Conservation (phyloP, 257 asterid genomes). For the Nicotiana attenuata region DNA sequence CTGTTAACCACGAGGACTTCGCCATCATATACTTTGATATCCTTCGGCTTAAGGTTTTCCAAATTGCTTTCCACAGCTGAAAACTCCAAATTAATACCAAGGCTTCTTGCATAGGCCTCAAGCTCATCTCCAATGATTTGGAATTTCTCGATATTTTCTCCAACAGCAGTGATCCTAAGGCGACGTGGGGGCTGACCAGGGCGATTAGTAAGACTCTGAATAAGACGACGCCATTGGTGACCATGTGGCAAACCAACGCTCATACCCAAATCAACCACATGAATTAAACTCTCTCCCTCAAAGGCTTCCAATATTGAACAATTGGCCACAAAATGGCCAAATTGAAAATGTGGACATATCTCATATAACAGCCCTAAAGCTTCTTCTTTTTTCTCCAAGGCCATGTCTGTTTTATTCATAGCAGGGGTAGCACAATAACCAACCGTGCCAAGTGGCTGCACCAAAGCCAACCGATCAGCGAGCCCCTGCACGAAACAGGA, state of each 20-base stretch:
- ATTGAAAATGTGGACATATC: constrained; percentile 56
- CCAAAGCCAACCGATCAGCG: constrained; percentile 54
- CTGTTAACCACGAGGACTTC: constrained; percentile 68
- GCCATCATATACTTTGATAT: constrained; percentile 36
- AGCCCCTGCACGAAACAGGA: constrained; percentile 74
- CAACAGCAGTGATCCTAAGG: constrained; percentile 55
- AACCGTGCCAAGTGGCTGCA: constrained; percentile 67
- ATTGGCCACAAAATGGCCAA: constrained; percentile 69
- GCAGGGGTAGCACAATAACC: constrained; percentile 37
- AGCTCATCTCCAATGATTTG: constrained; percentile 54
- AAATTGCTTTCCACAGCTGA: constrained; percentile 46
- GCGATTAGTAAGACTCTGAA: constrained; percentile 48
- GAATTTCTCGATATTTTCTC: constrained; percentile 32
- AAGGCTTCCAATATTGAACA: constrained; percentile 70
- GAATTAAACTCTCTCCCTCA: constrained; percentile 90
- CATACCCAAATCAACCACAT: constrained; percentile 79
- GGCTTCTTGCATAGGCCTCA: constrained; percentile 33
- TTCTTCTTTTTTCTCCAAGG: constrained; percentile 50
- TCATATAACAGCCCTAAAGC: constrained; percentile 58
- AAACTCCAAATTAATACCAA: constrained; percentile 45
- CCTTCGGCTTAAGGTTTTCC: constrained; percentile 46
- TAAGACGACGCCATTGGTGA: constrained; percentile 59
- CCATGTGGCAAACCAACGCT: constrained; percentile 65
- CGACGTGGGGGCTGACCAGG: constrained; percentile 29
- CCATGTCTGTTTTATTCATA: constrained; percentile 32